These are phyloP conservation scores for Hemileccinum rubropunctum DNA, from an alignment of 768 basidiomycete genomes.

Conservation along the genomic window DNA sequence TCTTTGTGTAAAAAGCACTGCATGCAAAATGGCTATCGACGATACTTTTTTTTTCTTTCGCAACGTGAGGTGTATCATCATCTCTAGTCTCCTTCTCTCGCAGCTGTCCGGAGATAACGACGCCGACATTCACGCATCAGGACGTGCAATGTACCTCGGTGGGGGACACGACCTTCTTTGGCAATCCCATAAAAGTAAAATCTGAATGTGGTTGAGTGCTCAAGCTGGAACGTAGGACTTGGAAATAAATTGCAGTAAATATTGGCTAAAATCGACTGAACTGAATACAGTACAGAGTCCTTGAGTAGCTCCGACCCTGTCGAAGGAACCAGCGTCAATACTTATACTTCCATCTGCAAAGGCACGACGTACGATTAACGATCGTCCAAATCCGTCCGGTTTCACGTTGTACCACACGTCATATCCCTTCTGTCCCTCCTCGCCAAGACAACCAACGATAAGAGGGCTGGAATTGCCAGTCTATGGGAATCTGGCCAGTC, in stretches of 20 bases:
- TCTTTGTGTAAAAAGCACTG: background rate
- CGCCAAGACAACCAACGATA: background rate
- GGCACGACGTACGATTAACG: background rate
- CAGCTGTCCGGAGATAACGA: constrained; percentile 5
- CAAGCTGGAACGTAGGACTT: too few species aligned
- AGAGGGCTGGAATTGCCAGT: background rate
- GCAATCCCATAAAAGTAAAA: background rate
- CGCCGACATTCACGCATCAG: constrained; percentile 16
- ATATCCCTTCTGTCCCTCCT: background rate
- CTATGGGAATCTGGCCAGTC: background rate
- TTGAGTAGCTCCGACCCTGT: background rate
- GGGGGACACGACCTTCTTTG: background rate
- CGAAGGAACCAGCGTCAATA: background rate
- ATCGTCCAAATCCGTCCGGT: background rate
- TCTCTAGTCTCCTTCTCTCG: constrained; percentile 1
- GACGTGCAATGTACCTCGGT: constrained; percentile 9
- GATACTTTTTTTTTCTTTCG: background rate
- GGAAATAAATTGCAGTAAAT: background rate
- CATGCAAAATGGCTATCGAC: constrained; percentile 1
- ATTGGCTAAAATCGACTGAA: too few species aligned
- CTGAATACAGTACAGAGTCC: background rate
- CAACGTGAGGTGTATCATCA: background rate
- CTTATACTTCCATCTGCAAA: background rate
- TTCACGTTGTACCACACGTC: background rate
- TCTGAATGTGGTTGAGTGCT: background rate